phyloP scores from a whole-genome alignment of 2,329 filamentous ascomycete species.

The Fusarium oxysporum region DNA sequence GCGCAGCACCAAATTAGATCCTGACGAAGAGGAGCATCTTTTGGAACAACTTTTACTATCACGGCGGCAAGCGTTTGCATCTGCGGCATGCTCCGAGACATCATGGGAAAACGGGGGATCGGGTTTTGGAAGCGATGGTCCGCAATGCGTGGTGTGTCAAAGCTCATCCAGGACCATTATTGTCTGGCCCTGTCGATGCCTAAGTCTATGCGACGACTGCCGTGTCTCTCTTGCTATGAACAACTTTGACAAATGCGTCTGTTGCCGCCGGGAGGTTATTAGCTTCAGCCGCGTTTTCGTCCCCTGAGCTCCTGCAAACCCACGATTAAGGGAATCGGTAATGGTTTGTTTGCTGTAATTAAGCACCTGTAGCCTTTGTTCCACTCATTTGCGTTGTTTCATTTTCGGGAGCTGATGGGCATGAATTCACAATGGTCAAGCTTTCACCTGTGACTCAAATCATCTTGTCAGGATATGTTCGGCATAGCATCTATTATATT shows the following conservation, averaged over 20 bases:
- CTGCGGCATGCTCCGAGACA: constrained; percentile 34
- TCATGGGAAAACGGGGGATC: constrained; percentile 78
- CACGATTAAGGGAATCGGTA: neutral
- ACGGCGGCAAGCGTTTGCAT: constrained; percentile 52
- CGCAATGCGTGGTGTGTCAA: constrained; percentile 95
- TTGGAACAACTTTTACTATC: constrained; percentile 71
- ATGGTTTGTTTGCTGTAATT: neutral
- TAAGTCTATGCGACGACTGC: constrained; percentile 95
- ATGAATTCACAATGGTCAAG: constrained; percentile 4
- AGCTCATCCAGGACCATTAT: constrained; percentile 86
- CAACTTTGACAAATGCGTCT: constrained; percentile 97
- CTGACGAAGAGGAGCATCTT: constrained; percentile 69
- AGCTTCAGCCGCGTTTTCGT: constrained; percentile 95
- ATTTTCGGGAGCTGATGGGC: constrained; percentile 27
- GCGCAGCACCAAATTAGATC: constrained; percentile 57
- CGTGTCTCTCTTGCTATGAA: constrained; percentile 94
- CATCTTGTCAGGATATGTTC: constrained; percentile 10
- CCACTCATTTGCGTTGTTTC: constrained; percentile 9
- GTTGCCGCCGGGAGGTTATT: constrained; percentile 86
- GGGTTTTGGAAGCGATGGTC: constrained; percentile 76
- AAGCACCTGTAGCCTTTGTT: constrained; percentile 45
- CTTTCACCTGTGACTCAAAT: constrained; percentile 9
- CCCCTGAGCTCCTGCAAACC: constrained; percentile 57
- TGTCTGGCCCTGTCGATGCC: constrained; percentile 95
- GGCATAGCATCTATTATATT: constrained; percentile 24